phyloP scores from a whole-genome alignment of 2,329 filamentous ascomycete genomes.

The Fusarium sp. region DNA sequence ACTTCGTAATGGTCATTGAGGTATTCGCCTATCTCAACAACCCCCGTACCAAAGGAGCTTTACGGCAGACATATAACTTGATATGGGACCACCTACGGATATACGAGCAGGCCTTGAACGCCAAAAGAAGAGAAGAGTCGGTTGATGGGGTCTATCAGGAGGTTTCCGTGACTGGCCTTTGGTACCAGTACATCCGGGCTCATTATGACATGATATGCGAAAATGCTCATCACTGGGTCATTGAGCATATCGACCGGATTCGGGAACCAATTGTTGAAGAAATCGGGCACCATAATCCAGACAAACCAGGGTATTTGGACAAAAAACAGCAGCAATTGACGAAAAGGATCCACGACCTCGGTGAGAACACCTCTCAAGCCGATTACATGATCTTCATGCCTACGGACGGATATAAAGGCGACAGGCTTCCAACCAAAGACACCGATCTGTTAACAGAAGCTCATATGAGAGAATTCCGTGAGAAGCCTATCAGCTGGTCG shows the following conservation, averaged over 20 bases:
- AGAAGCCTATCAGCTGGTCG: conserved; percentile 26
- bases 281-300: conserved; percentile 8
- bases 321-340: conserved; percentile 34
- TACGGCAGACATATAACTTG: conserved; percentile 47
- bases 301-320: not conserved
- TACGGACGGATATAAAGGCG: conserved; percentile 49
- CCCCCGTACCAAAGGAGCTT: conserved; percentile 20
- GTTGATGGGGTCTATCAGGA: not conserved
- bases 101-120: conserved; percentile 47
- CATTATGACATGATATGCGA: conserved; percentile 41
- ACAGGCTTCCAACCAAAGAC: conserved; percentile 26
- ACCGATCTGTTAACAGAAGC: not conserved
- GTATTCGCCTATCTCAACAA: conserved; percentile 49
- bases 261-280: conserved; percentile 28
- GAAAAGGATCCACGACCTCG: conserved; percentile 45
- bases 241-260: conserved; percentile 42
- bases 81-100: conserved; percentile 44
- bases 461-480: conserved; percentile 1
- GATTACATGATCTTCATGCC: conserved; percentile 47
- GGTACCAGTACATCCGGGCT: conserved; percentile 45
- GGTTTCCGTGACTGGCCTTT: conserved; percentile 39
- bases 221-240: conserved; percentile 46
- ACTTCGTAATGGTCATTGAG: conserved; percentile 37
- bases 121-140: conserved; percentile 9
- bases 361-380: conserved; percentile 38